Conservation (phyloP, 768 basidiomycete species). For the Podaxis pistillaris region DNA sequence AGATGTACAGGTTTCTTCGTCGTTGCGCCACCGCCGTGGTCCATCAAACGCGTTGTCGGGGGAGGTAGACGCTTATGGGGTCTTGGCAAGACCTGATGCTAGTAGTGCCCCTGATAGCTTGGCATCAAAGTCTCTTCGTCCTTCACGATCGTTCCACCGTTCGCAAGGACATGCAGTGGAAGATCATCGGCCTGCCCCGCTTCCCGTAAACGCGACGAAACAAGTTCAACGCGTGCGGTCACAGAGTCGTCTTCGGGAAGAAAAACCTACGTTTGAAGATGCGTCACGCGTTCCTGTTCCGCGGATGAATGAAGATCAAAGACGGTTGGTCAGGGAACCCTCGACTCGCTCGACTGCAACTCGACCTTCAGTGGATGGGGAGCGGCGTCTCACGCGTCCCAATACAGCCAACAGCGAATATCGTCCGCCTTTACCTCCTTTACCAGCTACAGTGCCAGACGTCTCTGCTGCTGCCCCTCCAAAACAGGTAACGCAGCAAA, state of each 20-base stretch:
- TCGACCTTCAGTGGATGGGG: conserved; percentile 29
- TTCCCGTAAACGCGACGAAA: conserved; percentile 25
- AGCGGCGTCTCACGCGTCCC: conserved; percentile 27
- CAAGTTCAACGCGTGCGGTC: conserved; percentile 7
- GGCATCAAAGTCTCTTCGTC: conserved; percentile 34
- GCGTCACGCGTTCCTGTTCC: conserved; percentile 11
- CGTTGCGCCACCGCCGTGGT: conserved; percentile 15
- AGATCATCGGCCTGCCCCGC: conserved; percentile 27
- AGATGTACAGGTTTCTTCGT: conserved; percentile 40
- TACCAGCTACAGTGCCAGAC: conserved; percentile 29
- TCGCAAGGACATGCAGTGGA: conserved; percentile 35
- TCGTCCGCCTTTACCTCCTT: conserved; percentile 8
- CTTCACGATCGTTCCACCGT: conserved; percentile 64
- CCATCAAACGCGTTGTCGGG: background rate
- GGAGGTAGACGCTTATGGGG: background rate
- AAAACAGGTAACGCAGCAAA: conserved; percentile 52
- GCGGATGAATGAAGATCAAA: conserved; percentile 6
- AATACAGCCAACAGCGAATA: conserved; percentile 13
- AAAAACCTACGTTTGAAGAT: conserved; percentile 11
- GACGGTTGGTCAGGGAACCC: background rate
- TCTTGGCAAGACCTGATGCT: background rate
- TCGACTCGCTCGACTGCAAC: conserved; percentile 14
- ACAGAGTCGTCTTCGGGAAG: conserved; percentile 15
- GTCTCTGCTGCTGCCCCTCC: conserved; percentile 30
- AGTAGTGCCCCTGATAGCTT: background rate